A percentile compares a stretch with the other conserved stretches of the same genome.
phyloP scores from a whole-genome alignment of 129 eudicot species.

The Ambrosia artemisiifolia region DNA sequence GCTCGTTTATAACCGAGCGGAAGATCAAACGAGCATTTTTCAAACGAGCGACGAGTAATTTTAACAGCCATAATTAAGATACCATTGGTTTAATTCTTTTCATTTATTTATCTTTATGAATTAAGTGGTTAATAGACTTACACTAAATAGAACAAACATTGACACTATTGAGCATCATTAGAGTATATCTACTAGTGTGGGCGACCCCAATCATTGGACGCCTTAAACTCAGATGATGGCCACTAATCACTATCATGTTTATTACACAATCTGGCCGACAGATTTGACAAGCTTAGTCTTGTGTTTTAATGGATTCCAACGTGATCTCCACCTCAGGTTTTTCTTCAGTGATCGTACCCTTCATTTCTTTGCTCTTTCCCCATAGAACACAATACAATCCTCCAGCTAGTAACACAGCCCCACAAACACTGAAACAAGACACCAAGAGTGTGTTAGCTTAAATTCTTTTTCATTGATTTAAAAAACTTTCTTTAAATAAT shows the following conservation, averaged over 20 bases:
- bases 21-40: no score
- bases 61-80: no score
- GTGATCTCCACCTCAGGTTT: constrained; percentile 32
- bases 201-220: neutral
- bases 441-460: neutral
- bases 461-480: neutral
- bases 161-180: neutral
- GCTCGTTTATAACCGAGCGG: no score
- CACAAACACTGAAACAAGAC: constrained; percentile 46
- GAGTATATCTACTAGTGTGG: neutral
- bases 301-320: constrained; percentile 40
- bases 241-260: constrained; percentile 13
- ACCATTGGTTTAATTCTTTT: neutral
- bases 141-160: neutral
- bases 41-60: no score
- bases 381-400: constrained; percentile 60
- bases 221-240: constrained; percentile 11
- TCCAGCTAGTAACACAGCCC: constrained; percentile 54
- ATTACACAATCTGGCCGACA: constrained; percentile 24
- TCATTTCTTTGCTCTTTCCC: constrained; percentile 58
- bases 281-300: constrained; percentile 26
- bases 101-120: neutral
- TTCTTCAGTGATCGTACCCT: constrained; percentile 22
- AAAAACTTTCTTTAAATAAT: no score
- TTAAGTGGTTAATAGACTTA: neutral